A percentile compares a stretch with the other conserved stretches of the same genome.
Conservation (phyloP, 306 rosid species). For the Gastrolobium villosum region DNA sequence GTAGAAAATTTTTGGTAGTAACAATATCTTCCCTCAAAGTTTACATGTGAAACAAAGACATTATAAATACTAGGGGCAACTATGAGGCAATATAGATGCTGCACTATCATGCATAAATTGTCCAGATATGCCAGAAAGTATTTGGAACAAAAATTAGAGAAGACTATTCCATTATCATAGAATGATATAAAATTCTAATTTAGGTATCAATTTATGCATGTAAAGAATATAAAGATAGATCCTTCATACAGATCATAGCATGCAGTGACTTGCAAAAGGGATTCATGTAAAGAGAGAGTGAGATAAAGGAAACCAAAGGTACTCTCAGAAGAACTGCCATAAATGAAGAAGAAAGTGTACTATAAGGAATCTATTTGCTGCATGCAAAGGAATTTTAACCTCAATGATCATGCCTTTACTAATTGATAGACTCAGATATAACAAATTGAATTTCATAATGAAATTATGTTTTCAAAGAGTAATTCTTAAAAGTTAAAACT, state of each 20-base stretch:
- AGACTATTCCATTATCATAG: not conserved
- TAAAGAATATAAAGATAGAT: constrained; percentile 13
- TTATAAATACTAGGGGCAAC: not conserved
- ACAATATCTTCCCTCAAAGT: too few relatives aligned
- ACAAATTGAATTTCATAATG: not conserved
- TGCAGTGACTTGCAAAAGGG: not conserved
- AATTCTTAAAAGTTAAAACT: not conserved
- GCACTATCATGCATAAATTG: not conserved
- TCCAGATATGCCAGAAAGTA: not conserved
- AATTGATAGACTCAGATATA: not conserved
- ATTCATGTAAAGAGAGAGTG: not conserved
- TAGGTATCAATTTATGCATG: not conserved
- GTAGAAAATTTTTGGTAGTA: too few relatives aligned
- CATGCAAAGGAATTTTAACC: constrained; percentile 1
- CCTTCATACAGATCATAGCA: constrained; percentile 3
- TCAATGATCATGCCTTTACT: constrained; percentile 8
- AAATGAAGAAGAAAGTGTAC: constrained; percentile 21
- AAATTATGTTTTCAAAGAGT: not conserved
- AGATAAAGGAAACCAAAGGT: constrained; percentile 24
- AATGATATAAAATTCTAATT: not conserved
- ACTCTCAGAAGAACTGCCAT: not conserved
- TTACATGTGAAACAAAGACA: not conserved
- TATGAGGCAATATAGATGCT: not conserved
- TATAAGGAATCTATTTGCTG: constrained; percentile 11
- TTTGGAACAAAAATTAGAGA: not conserved